These are phyloP conservation scores for Diaporthe sp. DNA, from an alignment of 2,329 filamentous ascomycete species.

Conservation along the genomic window DNA sequence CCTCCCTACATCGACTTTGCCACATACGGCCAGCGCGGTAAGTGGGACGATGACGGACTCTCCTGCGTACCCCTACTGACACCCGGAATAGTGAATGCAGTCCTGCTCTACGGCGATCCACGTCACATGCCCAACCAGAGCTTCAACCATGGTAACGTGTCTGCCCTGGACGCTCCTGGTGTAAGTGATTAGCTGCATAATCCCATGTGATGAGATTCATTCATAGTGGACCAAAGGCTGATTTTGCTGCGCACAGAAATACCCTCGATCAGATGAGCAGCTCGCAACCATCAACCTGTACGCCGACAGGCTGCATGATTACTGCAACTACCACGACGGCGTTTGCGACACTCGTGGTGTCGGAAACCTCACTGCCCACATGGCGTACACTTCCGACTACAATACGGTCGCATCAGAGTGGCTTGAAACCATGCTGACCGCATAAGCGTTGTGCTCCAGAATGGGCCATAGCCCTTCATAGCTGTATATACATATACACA, in stretches of 20 bases:
- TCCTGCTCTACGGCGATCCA: slow-evolving; percentile 24
- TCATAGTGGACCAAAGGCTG: background rate
- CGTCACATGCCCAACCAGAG: slow-evolving; percentile 26
- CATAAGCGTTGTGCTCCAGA: background rate
- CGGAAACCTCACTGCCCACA: slow-evolving; percentile 12
- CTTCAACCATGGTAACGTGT: slow-evolving; percentile 15
- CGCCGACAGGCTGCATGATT: slow-evolving; percentile 2
- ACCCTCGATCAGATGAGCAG: slow-evolving; percentile 8
- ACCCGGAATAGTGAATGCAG: background rate
- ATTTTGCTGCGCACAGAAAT: background rate
- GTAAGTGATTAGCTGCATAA: background rate
- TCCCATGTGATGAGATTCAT: background rate
- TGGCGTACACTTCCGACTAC: slow-evolving; percentile 5
- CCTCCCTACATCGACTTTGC: background rate
- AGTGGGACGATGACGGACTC: background rate
- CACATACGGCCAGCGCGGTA: slow-evolving; percentile 11
- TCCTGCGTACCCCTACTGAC: no score
- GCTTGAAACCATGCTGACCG: background rate
- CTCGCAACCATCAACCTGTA: slow-evolving; percentile 1
- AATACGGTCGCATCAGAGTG: slow-evolving; percentile 9
- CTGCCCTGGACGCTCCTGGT: slow-evolving; percentile 20
- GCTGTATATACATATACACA: background rate
- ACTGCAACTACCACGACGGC: slow-evolving; percentile 27
- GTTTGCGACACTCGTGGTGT: background rate
- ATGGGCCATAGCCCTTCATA: background rate